Conservation (phyloP, 345 rosid genomes). For the Moricandia moricandioides region DNA sequence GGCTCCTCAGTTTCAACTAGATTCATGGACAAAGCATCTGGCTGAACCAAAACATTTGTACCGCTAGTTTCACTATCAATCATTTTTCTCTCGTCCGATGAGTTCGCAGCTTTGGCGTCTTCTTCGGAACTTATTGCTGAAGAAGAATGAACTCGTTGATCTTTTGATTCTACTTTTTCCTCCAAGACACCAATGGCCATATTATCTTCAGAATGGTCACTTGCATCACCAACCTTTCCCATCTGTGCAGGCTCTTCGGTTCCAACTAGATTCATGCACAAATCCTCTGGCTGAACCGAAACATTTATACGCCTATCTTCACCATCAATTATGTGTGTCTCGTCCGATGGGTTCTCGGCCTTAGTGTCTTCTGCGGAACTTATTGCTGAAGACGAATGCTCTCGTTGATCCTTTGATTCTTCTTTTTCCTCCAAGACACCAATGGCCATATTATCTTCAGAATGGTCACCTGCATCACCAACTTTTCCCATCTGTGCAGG, state of each 20-base stretch:
- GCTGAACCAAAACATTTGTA: background rate
- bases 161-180: background rate
- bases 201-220: background rate
- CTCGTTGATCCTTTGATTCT: too few relatives aligned
- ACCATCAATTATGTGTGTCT: background rate
- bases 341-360: background rate
- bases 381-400: background rate
- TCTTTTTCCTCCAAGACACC: too few relatives aligned
- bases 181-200: background rate
- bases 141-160: background rate
- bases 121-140: background rate
- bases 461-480: too few relatives aligned
- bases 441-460: too few relatives aligned
- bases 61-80: background rate
- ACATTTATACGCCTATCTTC: background rate
- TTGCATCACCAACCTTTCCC: background rate
- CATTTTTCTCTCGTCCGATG: background rate
- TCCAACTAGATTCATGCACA: background rate
- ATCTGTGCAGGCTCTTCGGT: conserved; percentile 1
- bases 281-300: background rate
- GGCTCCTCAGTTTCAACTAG: background rate
- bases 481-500: too few relatives aligned
- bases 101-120: background rate
- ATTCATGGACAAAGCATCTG: background rate
- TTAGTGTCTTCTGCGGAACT: background rate